phyloP scores from a whole-genome alignment of 129 eudicot genomes.

The Escallonia rubra region DNA sequence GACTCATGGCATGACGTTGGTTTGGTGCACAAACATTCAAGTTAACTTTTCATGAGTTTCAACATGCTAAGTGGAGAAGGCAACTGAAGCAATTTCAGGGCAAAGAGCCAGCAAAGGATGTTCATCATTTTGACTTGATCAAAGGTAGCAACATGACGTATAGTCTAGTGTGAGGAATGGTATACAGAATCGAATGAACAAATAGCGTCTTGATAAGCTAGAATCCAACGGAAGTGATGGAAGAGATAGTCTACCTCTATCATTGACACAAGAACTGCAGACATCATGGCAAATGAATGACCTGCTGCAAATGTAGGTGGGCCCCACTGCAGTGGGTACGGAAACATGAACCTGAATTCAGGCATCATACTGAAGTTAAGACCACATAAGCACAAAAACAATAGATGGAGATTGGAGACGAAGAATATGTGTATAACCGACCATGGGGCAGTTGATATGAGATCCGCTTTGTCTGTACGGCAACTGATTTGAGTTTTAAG shows the following conservation, averaged over 20 bases:
- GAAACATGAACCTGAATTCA: conserved; percentile 78
- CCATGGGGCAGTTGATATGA: conserved; percentile 98
- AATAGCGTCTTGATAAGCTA: too few relatives aligned
- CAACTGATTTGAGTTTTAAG: conserved; percentile 68
- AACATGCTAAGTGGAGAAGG: background rate
- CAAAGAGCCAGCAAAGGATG: background rate
- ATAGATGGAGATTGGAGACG: background rate
- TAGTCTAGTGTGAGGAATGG: too few relatives aligned
- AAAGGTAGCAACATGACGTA: too few relatives aligned
- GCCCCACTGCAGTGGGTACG: conserved; percentile 98
- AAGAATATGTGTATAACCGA: conserved; percentile 14
- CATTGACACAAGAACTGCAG: conserved; percentile 96
- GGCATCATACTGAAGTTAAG: conserved; percentile 1
- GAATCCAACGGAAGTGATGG: background rate
- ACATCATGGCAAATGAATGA: conserved; percentile 94
- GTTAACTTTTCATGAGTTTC: too few relatives aligned
- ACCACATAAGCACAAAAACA: background rate
- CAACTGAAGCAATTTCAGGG: background rate
- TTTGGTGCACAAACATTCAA: too few relatives aligned
- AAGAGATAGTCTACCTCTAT: conserved; percentile 48
- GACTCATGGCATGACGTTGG: too few relatives aligned
- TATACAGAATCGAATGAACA: too few relatives aligned
- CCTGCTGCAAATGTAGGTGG: conserved; percentile 96
- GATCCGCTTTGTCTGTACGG: conserved; percentile 84
- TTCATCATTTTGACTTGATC: background rate